Evolutionary conservation across 2,329 filamentous ascomycete genomes (phyloP).

Genomic region (Fusarium sp.): DNA sequence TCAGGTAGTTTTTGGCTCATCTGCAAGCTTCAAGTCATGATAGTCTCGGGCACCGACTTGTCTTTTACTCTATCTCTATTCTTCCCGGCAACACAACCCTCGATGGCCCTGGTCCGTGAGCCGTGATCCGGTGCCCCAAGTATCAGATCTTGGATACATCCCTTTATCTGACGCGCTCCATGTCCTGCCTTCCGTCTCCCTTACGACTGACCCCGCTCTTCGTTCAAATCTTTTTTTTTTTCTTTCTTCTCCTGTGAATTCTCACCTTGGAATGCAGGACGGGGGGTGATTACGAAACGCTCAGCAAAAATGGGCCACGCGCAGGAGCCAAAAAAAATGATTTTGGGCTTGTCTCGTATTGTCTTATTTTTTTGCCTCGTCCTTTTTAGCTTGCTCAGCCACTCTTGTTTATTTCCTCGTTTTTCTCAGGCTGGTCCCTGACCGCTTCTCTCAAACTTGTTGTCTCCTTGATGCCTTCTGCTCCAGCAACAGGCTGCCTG

Average conservation of each 20-base stretch:
- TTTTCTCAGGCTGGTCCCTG: neutral
- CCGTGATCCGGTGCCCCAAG: slow-evolving; percentile 15
- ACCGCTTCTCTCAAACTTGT: slow-evolving; percentile 18
- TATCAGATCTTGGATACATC: slow-evolving; percentile 9
- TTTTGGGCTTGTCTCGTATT: slow-evolving; percentile 16
- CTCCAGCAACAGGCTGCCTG: neutral
- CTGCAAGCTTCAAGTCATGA: neutral
- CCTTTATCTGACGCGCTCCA: slow-evolving; percentile 30
- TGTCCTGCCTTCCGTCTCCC: neutral
- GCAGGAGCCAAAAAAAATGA: neutral
- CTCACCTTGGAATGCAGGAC: slow-evolving; percentile 10
- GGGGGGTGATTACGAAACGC: slow-evolving; percentile 20
- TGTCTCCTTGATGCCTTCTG: neutral
- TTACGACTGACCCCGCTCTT: slow-evolving; percentile 14
- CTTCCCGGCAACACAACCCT: neutral
- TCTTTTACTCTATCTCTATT: neutral
- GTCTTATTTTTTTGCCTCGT: slow-evolving; percentile 5
- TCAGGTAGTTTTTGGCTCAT: slow-evolving; percentile 2
- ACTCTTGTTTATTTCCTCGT: neutral
- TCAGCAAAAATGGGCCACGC: neutral
- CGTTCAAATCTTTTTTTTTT: neutral
- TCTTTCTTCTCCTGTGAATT: neutral
- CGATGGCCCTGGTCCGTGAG: neutral
- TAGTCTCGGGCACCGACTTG: neutral
- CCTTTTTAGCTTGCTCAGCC: neutral